Evolutionary conservation across 2,329 filamentous ascomycete genomes (phyloP).

Genomic region (Cercospora sojina): DNA sequence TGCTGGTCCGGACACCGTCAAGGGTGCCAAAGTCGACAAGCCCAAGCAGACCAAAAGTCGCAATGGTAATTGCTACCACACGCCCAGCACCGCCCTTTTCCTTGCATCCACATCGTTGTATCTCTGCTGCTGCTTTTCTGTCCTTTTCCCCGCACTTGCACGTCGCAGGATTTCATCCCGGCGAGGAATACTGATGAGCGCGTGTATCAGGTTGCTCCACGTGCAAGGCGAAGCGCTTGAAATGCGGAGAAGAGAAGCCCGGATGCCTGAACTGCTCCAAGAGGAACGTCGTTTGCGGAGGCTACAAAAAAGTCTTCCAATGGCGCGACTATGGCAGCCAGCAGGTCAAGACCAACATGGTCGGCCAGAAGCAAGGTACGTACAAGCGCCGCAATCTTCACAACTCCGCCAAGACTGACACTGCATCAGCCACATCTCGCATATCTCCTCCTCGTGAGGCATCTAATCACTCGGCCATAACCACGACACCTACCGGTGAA

Average conservation of each 20-base stretch:
- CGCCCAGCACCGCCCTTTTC: constrained; percentile 12
- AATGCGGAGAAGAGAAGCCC: constrained; percentile 70
- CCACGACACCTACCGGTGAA: constrained; percentile 6
- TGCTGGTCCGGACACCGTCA: constrained; percentile 22
- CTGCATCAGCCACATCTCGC: constrained; percentile 11
- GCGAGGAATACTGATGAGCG: constrained; percentile 27
- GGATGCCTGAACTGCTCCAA: constrained; percentile 44
- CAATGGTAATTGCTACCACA: constrained; percentile 58
- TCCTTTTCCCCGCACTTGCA: neutral
- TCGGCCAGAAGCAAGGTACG: constrained; percentile 30
- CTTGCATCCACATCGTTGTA: constrained; percentile 1
- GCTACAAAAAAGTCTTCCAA: constrained; percentile 75
- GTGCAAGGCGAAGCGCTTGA: constrained; percentile 70
- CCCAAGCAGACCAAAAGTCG: constrained; percentile 73
- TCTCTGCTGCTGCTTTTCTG: neutral
- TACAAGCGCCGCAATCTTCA: neutral
- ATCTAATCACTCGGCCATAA: neutral
- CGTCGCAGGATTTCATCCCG: neutral
- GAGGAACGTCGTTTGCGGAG: constrained; percentile 64
- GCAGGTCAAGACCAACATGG: constrained; percentile 50
- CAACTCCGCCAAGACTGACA: constrained; percentile 10
- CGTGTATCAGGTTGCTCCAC: constrained; percentile 62
- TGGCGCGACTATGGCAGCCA: constrained; percentile 57
- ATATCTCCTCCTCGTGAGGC: constrained; percentile 5
- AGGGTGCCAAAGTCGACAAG: constrained; percentile 50